Evolutionary conservation across 2,329 filamentous ascomycete species (phyloP), one percentile per base, ranked within the genome.

Genomic region (Cladosporium sp.): DNA sequence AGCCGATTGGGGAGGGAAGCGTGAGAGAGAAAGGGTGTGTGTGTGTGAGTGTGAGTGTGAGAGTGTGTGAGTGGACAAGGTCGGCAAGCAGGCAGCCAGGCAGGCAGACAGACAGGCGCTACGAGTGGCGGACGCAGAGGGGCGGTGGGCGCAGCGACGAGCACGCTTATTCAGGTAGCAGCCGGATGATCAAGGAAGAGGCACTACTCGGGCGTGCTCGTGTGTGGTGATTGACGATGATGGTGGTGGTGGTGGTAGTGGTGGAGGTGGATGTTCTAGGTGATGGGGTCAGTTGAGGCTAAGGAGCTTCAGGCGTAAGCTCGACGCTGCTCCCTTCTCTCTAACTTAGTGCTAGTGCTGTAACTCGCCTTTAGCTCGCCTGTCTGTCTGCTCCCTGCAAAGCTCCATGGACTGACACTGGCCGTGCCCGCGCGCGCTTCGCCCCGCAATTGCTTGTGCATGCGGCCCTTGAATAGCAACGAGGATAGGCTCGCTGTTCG

Each of bases 1-100:
- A 52, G 51, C 55, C 54, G 56, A 58, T 56, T 55, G 57, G 43
- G 43, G 51, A 48, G 27, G 24, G 45, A 37, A n/a, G n/a, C 43
- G 52, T 41, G 48, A 51, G 53, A 43, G 37, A 34, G 47, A 49
- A 40, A 41, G 47, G 20, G 50, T 43, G 45, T 41, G 43, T 34
- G 15, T 17, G 32, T 44, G 52, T 41, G 48, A 51, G 53, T 44
- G 52, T 41, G 48, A 51, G 53, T 47, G 37, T 39, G 47, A 49
- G 44, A 41, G 47, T 34, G 50, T 43, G 45, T 41, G 43, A 41
- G 15, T 17, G 32, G 32, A 17, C 32, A 36, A 27, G 32, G 32
- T 7, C 32, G 13, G 32, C 32, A 36, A n/a, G 32, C 32, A 36
- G 32, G n/a, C 15, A n/a, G 32, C n/a, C 32, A 36, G 32, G 32